A percentile compares a stretch with the other conserved stretches of the same genome.
phyloP scores from a whole-genome alignment of 2,329 filamentous ascomycete genomes.

The Alternaria sp. region DNA sequence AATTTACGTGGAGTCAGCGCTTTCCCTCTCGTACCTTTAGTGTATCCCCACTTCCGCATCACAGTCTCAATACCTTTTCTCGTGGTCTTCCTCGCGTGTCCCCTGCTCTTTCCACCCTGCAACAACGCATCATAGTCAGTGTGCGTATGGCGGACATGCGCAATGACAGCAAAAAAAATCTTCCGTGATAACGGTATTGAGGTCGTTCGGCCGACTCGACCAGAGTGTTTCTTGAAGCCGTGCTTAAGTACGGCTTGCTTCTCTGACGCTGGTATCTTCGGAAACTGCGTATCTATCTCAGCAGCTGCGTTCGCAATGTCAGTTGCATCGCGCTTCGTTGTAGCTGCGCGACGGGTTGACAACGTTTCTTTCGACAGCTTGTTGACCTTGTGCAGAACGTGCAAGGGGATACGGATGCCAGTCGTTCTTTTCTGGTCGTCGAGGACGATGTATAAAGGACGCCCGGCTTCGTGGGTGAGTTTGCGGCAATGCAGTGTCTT shows the following conservation, averaged over 20 bases:
- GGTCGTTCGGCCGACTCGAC: constrained; percentile 57
- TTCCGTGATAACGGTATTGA: constrained; percentile 50
- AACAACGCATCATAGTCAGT: constrained; percentile 57
- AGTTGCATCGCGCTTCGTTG: constrained; percentile 39
- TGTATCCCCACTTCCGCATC: constrained; percentile 34
- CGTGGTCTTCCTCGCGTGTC: constrained; percentile 32
- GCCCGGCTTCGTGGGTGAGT: constrained; percentile 38
- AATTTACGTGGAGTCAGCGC: constrained; percentile 18
- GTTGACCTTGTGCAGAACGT: constrained; percentile 49
- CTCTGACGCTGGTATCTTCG: constrained; percentile 48
- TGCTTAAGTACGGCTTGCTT: constrained; percentile 48
- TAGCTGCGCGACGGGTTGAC: constrained; percentile 48
- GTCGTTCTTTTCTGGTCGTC: constrained; percentile 34
- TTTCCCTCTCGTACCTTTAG: constrained; percentile 24
- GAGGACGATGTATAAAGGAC: constrained; percentile 37
- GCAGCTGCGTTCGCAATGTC: constrained; percentile 28
- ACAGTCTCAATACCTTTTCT: constrained; percentile 27
- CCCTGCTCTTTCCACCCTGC: constrained; percentile 19
- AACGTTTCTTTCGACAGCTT: constrained; percentile 50
- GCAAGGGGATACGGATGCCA: constrained; percentile 53
- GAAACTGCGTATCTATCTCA: constrained; percentile 51
- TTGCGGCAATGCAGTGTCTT: constrained; percentile 44
- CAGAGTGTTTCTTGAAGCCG: constrained; percentile 55
- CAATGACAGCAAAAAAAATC: constrained; percentile 56
- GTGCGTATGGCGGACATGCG: constrained; percentile 58